Conservation (phyloP, 2,329 filamentous ascomycete genomes). For the Ophiocordyceps sinensis region DNA sequence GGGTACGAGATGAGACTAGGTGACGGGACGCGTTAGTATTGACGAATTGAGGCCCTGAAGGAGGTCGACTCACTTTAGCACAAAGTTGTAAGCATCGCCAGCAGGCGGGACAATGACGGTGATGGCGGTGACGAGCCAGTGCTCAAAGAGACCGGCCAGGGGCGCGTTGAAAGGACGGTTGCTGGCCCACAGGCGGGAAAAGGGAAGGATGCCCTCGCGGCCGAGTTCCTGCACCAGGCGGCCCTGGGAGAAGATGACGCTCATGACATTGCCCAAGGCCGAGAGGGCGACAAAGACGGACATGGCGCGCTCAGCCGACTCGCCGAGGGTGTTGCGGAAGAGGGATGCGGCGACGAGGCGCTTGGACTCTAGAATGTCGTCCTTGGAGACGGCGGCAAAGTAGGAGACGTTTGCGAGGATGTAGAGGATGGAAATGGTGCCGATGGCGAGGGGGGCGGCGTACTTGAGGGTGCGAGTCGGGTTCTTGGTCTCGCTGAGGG, state of each 20-base stretch:
- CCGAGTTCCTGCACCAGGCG: conserved; percentile 52
- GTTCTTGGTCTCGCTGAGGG: conserved; percentile 49
- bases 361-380: conserved; percentile 35
- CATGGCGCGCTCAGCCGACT: conserved; percentile 39
- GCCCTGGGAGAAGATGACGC: conserved; percentile 54
- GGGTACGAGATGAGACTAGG: conserved; percentile 48
- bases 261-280: conserved; percentile 52
- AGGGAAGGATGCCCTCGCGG: conserved; percentile 51
- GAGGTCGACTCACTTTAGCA: conserved; percentile 31
- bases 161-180: conserved; percentile 51
- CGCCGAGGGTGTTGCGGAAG: conserved; percentile 42
- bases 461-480: conserved; percentile 50
- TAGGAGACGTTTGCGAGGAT: conserved; percentile 55
- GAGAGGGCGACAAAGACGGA: conserved; percentile 54
- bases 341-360: conserved; percentile 38
- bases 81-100: conserved; percentile 52
- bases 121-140: conserved; percentile 49
- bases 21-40: background rate
- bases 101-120: conserved; percentile 54
- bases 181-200: conserved; percentile 46
- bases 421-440: conserved; percentile 44
- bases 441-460: conserved; percentile 47
- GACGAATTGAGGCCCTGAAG: background rate
- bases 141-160: conserved; percentile 44
- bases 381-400: conserved; percentile 42